Evolutionary conservation across 2,329 filamentous ascomycete genomes (phyloP), one percentile per base, ranked within the genome.

Genomic region (Fusarium keratoplasticum): DNA sequence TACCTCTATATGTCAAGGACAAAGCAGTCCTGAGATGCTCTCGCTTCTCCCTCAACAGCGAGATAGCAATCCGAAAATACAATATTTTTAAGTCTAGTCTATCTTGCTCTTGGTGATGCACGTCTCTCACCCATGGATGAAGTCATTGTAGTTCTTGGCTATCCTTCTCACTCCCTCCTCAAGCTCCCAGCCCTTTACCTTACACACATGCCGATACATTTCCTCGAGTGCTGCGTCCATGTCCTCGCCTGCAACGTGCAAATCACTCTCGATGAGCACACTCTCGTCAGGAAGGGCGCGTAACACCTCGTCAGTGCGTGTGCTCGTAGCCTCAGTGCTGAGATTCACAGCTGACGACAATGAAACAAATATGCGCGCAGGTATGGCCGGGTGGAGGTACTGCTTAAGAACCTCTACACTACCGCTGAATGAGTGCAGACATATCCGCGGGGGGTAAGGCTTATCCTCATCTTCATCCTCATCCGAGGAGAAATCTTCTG

Each of bases 341-440:
- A 95, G 89, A 79, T 98, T 99, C 77, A 99, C 93, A 7, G 91
- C 91, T 0, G 88, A 88, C 2, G 95, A 98, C 80, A 98, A 97
- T 1, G 95, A 98, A 77, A 97, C 95, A 82, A 92, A 99, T 22
- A 98, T 88, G 18, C 90, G 87, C 0, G 91, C 90, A 0, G 96
- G 96, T 10, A 96, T 90, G 1, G 89, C 86, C 1, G 90, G 89
- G 72, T 93, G 88, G 57, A 95, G 84, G 78, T 98, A 98, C 81
- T 95, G 95, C 73, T 89, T 92, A 40, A 98, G 84, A 35, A 92
- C 88, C 66, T 96, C 92, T 13, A 90, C 86, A 7, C 92, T 89
- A 0, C 95, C 96, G 57, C 94, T 97, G 82, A 95, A 99, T 0
- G 95, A 98, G 82, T 99, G 96, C 68, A 99, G 89, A 80, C 96